A percentile compares a stretch with the other conserved stretches of the same genome.
Conservation (phyloP, 257 asterid genomes). For the Nicotiana undulata region DNA sequence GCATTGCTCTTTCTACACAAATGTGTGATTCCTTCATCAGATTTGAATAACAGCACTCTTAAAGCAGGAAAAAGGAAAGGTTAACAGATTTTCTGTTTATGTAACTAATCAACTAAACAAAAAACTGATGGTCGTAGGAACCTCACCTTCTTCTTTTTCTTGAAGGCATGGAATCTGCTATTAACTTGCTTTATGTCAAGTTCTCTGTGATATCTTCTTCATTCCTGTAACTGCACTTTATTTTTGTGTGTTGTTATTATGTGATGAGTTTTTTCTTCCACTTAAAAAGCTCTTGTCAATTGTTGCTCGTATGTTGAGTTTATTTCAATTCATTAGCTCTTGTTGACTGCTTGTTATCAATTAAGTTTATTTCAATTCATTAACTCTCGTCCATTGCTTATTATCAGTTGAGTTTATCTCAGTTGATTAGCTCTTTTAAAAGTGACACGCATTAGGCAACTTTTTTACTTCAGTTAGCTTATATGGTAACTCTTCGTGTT, state of each 20-base stretch:
- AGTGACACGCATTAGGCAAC: neutral
- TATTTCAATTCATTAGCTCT: constrained; percentile 3
- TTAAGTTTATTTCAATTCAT: neutral
- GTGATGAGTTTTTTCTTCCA: neutral
- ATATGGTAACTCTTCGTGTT: neutral
- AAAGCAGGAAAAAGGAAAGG: neutral
- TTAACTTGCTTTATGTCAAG: neutral
- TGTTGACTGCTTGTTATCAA: neutral
- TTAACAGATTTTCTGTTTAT: neutral
- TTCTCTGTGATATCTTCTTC: neutral
- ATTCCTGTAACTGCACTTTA: neutral
- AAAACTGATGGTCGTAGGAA: neutral
- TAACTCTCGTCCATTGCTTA: neutral
- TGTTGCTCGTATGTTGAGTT: constrained; percentile 3
- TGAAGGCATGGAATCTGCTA: neutral
- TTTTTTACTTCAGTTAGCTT: neutral
- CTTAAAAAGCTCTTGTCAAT: neutral
- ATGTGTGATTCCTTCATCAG: constrained; percentile 48
- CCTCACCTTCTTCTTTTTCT: neutral
- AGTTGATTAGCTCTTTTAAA: neutral
- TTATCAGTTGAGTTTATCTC: neutral
- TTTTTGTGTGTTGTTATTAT: neutral
- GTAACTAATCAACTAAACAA: neutral
- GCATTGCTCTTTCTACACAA: constrained; percentile 70
- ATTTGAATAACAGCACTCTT: constrained; percentile 65